phyloP scores from a whole-genome alignment of 129 eudicot species.

The Silybum marianum region DNA sequence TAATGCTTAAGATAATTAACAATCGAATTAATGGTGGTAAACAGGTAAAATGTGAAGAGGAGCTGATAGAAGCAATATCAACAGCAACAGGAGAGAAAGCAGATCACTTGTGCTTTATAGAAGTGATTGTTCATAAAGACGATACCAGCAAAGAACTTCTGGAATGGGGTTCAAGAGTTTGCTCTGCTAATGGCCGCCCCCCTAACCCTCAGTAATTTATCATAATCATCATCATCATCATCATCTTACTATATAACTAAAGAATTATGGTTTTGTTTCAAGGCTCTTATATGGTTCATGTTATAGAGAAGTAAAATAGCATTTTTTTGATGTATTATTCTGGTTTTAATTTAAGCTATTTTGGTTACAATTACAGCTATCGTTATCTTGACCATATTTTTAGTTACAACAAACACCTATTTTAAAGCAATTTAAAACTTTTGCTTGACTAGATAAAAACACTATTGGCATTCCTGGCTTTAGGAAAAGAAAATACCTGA shows the following conservation, averaged over 20 bases:
- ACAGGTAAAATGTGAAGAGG: constrained; percentile 51
- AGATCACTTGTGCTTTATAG: constrained; percentile 59
- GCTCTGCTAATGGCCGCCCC: constrained; percentile 56
- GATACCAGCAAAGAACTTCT: constrained; percentile 65
- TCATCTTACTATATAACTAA: not conserved
- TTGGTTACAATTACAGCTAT: not conserved
- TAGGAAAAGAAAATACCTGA: too few species aligned
- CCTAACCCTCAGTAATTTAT: constrained; percentile 54
- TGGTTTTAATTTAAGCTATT: not conserved
- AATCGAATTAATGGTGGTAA: not conserved
- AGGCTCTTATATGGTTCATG: not conserved
- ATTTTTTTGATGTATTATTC: constrained; percentile 7
- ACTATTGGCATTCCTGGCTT: too few species aligned
- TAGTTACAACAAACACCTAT: too few species aligned
- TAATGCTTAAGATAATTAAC: not conserved
- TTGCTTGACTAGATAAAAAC: too few species aligned
- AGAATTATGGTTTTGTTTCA: constrained; percentile 13
- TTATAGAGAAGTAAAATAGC: constrained; percentile 18
- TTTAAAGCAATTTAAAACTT: too few species aligned
- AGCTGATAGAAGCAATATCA: constrained; percentile 49
- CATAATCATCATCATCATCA: too few species aligned
- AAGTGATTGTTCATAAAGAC: constrained; percentile 58
- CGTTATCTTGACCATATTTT: not conserved
- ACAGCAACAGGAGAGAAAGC: constrained; percentile 56
- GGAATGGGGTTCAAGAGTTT: constrained; percentile 66